Conservation (phyloP, 2,329 filamentous ascomycete species). For the Aspergillus unguis region DNA sequence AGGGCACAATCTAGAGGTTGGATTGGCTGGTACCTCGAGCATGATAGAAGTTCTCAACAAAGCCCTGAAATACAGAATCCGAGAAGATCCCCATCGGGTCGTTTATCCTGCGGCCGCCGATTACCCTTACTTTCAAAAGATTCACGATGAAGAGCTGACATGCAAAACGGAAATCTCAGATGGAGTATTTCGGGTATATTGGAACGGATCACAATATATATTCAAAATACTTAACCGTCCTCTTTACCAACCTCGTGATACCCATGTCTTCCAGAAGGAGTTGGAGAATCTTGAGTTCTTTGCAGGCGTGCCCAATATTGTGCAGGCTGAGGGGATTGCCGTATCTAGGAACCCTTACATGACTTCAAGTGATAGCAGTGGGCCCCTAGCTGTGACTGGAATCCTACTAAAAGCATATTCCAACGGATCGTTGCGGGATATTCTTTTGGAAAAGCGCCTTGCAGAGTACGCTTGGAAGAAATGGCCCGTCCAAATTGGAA, state of each 20-base stretch:
- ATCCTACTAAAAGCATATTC: constrained; percentile 19
- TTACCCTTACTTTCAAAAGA: constrained; percentile 15
- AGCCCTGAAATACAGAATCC: constrained; percentile 10
- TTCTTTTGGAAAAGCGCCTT: constrained; percentile 12
- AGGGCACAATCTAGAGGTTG: not conserved
- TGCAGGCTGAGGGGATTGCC: constrained; percentile 16
- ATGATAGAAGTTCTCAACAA: constrained; percentile 1
- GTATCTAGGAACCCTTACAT: constrained; percentile 17
- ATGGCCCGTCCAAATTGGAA: constrained; percentile 20
- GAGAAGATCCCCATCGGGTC: constrained; percentile 14
- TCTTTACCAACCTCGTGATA: constrained; percentile 17
- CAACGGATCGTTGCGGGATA: constrained; percentile 17
- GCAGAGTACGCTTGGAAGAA: constrained; percentile 14
- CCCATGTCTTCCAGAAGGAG: constrained; percentile 18
- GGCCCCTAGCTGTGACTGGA: constrained; percentile 16
- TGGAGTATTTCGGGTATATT: constrained; percentile 15
- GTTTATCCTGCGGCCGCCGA: constrained; percentile 11
- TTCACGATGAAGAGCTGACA: constrained; percentile 11
- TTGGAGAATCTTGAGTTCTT: constrained; percentile 21
- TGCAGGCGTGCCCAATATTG: constrained; percentile 15
- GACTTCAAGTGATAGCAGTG: constrained; percentile 8
- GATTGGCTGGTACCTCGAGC: not conserved
- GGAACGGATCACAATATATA: constrained; percentile 11
- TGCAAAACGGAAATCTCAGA: constrained; percentile 15
- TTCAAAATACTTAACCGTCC: constrained; percentile 19